These are phyloP conservation scores for Mytilinidion resinicola DNA, from an alignment of 495 filamentous ascomycete genomes.

Conservation along the genomic window DNA sequence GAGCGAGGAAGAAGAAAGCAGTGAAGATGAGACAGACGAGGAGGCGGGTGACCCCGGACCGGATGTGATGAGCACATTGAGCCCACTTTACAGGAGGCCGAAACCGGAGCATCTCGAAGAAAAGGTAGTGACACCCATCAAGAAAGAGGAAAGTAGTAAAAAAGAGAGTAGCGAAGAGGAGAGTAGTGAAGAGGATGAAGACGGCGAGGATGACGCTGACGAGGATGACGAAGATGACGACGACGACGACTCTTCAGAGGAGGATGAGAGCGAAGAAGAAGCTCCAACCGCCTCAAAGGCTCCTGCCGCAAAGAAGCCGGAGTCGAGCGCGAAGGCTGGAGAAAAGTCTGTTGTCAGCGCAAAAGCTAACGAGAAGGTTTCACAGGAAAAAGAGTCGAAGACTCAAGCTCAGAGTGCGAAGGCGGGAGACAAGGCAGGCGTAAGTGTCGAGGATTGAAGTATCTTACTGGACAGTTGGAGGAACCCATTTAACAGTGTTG, in stretches of 20 bases:
- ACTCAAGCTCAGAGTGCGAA: conserved; percentile 29
- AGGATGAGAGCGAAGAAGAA: conserved; percentile 16
- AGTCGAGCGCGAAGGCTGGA: background rate
- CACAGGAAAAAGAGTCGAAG: background rate
- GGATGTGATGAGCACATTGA: no score
- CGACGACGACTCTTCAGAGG: conserved; percentile 14
- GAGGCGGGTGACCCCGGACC: background rate
- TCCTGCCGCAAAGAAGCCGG: background rate
- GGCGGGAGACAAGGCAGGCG: conserved; percentile 25
- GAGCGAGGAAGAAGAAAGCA: conserved; percentile 22
- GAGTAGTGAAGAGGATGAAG: background rate
- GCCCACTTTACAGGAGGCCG: background rate
- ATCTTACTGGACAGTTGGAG: no score
- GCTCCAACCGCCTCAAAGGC: background rate
- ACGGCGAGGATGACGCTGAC: background rate
- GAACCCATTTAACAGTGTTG: no score
- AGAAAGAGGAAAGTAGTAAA: background rate
- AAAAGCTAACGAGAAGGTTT: no score
- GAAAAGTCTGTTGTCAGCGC: no score
- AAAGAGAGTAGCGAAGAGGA: conserved; percentile 3
- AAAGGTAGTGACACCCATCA: background rate
- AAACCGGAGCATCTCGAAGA: conserved; percentile 5
- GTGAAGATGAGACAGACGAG: background rate
- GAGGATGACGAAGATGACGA: conserved; percentile 7
- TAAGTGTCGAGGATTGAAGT: conserved; percentile 30